phyloP scores from a whole-genome alignment of 2,329 filamentous ascomycete species.

The Alternaria ventricosa region DNA sequence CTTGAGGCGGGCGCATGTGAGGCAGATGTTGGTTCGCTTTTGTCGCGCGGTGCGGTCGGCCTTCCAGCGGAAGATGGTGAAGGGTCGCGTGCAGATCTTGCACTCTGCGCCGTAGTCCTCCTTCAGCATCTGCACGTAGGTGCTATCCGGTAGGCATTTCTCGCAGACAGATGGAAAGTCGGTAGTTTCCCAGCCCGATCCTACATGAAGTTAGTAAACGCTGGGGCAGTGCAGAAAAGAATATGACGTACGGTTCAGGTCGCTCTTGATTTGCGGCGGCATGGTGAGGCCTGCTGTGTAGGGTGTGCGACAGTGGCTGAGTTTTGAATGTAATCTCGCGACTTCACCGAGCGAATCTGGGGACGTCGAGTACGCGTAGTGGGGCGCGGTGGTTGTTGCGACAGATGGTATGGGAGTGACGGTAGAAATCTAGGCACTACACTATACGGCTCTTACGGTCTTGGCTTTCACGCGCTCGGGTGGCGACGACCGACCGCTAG shows the following conservation, averaged over 20 bases:
- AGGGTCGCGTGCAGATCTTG: slow-evolving; percentile 86
- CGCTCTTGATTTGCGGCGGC: slow-evolving; percentile 93
- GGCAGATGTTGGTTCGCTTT: slow-evolving; percentile 92
- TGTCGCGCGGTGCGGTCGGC: slow-evolving; percentile 88
- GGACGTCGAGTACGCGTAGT: slow-evolving; percentile 16
- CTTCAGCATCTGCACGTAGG: slow-evolving; percentile 98
- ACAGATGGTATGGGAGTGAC: slow-evolving; percentile 15
- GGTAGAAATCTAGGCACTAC: slow-evolving; percentile 27
- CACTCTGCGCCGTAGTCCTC: slow-evolving; percentile 84
- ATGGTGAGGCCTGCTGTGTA: slow-evolving; percentile 53
- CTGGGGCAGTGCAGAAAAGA: background rate
- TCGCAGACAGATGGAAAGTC: slow-evolving; percentile 91
- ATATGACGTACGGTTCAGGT: slow-evolving; percentile 77
- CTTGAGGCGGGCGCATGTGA: slow-evolving; percentile 95
- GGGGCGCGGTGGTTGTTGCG: slow-evolving; percentile 17
- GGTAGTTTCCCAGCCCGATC: slow-evolving; percentile 84
- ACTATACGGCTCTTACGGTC: slow-evolving; percentile 1
- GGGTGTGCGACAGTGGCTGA: background rate
- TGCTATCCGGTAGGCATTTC: slow-evolving; percentile 92
- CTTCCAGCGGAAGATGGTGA: slow-evolving; percentile 95
- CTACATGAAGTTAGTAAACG: background rate
- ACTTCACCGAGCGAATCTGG: slow-evolving; percentile 13
- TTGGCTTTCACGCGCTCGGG: slow-evolving; percentile 18
- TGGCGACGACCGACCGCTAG: slow-evolving; percentile 15
- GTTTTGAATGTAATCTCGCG: background rate